phyloP scores from a whole-genome alignment of 2,329 filamentous ascomycete species.

The Neofusicoccum umdonicola region DNA sequence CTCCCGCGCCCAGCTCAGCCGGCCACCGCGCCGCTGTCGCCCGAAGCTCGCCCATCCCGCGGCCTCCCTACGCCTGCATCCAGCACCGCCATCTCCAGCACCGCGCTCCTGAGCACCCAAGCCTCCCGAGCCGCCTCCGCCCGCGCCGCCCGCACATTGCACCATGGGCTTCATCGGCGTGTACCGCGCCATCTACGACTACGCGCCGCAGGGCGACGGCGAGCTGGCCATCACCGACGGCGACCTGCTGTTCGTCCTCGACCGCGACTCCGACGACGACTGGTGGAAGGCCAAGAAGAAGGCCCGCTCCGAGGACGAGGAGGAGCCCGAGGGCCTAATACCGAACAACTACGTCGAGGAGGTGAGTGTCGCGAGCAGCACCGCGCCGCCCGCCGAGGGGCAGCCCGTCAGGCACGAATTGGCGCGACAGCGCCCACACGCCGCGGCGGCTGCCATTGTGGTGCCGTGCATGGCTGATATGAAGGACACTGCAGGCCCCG shows the following conservation, averaged over 20 bases:
- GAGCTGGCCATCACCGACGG: constrained; percentile 84
- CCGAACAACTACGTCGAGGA: constrained; percentile 95
- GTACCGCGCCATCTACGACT: constrained; percentile 90
- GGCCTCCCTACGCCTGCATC: constrained; percentile 12
- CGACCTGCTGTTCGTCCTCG: constrained; percentile 82
- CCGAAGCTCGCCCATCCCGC: neutral
- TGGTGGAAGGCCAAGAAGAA: constrained; percentile 99
- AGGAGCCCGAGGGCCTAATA: constrained; percentile 85
- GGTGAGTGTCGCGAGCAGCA: constrained; percentile 54
- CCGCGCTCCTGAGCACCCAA: neutral
- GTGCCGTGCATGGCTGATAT: neutral
- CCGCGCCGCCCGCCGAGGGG: neutral
- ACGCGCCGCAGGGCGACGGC: constrained; percentile 78
- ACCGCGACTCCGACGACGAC: constrained; percentile 71
- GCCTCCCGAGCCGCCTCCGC: neutral
- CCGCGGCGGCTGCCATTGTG: constrained; percentile 3
- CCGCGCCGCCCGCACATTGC: neutral
- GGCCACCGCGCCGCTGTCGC: neutral
- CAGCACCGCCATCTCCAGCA: neutral
- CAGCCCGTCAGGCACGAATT: neutral
- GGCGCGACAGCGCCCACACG: neutral
- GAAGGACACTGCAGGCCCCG: constrained; percentile 52
- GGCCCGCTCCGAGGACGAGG: constrained; percentile 72
- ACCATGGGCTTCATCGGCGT: constrained; percentile 88
- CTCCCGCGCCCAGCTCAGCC: constrained; percentile 8